Evolutionary conservation across 331 rosid species (phyloP), one percentile per base, ranked within the genome.

Genomic region (Malus hybrid): DNA sequence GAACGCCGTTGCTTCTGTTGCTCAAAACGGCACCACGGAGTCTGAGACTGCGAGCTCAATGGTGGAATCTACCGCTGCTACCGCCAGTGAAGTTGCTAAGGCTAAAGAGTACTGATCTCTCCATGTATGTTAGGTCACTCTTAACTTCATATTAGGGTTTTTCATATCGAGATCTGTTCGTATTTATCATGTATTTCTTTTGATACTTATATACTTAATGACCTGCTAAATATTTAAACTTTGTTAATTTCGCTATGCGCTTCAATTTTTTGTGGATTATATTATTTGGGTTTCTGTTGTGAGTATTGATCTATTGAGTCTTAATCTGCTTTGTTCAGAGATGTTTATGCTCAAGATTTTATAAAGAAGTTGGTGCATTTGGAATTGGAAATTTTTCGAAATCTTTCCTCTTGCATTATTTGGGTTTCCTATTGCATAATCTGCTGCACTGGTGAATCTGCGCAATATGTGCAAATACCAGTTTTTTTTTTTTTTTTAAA

Each of bases 101-200:
- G 74, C 78, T 13, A 86, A 84, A 6, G 67, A 88, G 6, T 64
- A 70, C 20, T 39, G 44, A 46, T 75, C 60, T 75, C 52, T 55
- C 24, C 32, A 12, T 33, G 29, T 24, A 72, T 7, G 29, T 28
- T 28, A 28, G 29, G 29, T 28, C 29, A 28, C 29, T 28, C 29
- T 28, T 28, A 28, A 3, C 29, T 28, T 28, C 29, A 28, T 64
- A 62, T 70, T 79, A 78, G 76, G 77, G 75, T 66, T 58, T 58
- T 46, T 20, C 20, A 68, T 77, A 16, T 65, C 75, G 53, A 69
- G 83, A 79, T 93, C 87, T 84, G 29, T 76, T 55, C 69, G 81
- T 76, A 74, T 77, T 82, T 70, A 80, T 34, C 72, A 77, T 77
- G 80, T 76, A 70, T 84, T 84, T 84, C 68, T 66, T 57, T 73